These are phyloP conservation scores for Ligustrum vulgare DNA, from an alignment of 257 asterid species.

Conservation along the genomic window DNA sequence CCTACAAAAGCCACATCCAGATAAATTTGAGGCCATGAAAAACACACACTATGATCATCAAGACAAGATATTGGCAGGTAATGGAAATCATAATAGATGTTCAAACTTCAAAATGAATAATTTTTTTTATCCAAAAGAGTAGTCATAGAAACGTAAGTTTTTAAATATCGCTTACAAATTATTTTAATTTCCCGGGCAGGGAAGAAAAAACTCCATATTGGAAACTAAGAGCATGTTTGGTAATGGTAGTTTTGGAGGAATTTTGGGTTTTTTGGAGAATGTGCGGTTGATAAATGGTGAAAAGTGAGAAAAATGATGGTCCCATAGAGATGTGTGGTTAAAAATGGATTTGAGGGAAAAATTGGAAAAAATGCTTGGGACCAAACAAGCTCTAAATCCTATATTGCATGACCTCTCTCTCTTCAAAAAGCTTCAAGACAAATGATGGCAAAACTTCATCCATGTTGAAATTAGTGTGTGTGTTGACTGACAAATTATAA, in stretches of 20 bases:
- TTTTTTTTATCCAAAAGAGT: background rate
- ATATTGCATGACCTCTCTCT: background rate
- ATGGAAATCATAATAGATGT: slow-evolving; percentile 11
- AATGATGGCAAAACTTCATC: background rate
- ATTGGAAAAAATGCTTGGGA: no score
- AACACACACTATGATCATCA: slow-evolving; percentile 8
- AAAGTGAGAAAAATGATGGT: no score
- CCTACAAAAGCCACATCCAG: slow-evolving; percentile 48
- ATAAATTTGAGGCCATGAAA: slow-evolving; percentile 2
- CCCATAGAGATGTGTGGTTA: no score
- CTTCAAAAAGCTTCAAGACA: background rate
- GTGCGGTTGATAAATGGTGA: no score
- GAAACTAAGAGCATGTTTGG: slow-evolving; percentile 17
- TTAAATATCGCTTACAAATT: slow-evolving; percentile 7
- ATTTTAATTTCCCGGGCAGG: background rate
- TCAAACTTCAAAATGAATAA: background rate
- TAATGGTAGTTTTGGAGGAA: background rate
- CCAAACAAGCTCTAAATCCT: background rate
- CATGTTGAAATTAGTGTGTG: background rate
- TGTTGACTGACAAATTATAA: background rate
- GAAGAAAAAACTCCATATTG: background rate
- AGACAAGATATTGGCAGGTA: background rate
- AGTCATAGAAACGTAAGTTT: background rate
- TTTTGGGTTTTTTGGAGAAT: no score
- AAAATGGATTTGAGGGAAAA: no score